Percentiles rank a stretch among this genome's conserved stretches.
These are phyloP conservation scores for Cantharellus cinnabarinus DNA, from an alignment of 768 basidiomycete species.

Conservation along the genomic window DNA sequence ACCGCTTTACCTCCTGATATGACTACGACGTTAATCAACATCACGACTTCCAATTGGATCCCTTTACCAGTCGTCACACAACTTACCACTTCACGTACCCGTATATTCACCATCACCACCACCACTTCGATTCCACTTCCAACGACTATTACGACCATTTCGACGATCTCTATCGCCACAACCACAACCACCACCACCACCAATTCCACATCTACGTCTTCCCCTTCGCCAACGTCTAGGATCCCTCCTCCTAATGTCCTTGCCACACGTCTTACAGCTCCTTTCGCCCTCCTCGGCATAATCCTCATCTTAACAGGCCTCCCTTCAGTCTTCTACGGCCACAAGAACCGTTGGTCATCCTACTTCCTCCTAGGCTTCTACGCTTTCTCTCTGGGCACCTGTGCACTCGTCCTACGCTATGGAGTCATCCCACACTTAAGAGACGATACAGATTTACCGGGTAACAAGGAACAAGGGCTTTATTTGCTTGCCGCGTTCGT, in stretches of 20 bases:
- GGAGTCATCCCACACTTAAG: constrained; percentile 35
- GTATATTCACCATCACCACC: not conserved
- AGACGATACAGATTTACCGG: constrained; percentile 65
- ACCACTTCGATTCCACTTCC: not conserved
- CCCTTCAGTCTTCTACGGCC: constrained; percentile 78
- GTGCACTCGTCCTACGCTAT: constrained; percentile 73
- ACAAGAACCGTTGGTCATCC: constrained; percentile 92
- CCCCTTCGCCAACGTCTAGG: constrained; percentile 14
- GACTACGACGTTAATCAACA: no score
- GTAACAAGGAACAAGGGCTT: constrained; percentile 59
- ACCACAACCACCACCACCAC: constrained; percentile 20
- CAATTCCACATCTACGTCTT: constrained; percentile 25
- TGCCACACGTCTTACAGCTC: constrained; percentile 60
- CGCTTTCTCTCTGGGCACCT: constrained; percentile 62
- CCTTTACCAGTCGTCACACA: no score
- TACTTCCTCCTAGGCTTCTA: constrained; percentile 90
- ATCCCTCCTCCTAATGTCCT: constrained; percentile 20
- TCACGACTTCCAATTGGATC: no score
- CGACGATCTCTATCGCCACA: constrained; percentile 20
- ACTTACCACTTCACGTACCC: no score
- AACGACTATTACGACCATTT: constrained; percentile 13
- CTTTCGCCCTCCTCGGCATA: constrained; percentile 74
- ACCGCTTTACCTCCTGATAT: no score
- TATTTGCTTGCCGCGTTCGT: constrained; percentile 69
- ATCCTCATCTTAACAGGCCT: constrained; percentile 78